Evolutionary conservation across 169 alveolate genomes (phyloP).

Genomic region (Plasmodium ovale): DNA sequence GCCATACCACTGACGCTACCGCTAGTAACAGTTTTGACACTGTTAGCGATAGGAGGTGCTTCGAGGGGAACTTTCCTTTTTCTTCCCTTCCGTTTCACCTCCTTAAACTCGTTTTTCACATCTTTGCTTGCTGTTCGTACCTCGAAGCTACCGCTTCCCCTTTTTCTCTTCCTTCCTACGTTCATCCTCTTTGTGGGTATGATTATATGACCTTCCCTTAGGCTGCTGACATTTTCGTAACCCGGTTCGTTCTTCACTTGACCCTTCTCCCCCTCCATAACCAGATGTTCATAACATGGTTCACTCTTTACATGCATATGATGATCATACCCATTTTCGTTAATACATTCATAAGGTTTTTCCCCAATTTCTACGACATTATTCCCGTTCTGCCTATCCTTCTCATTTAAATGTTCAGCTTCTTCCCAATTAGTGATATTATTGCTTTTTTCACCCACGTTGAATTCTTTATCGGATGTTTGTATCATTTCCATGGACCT

Average conservation of each 20-base stretch:
- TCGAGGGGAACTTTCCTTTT: constrained; percentile 41
- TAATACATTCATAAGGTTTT: no score
- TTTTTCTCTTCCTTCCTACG: background rate
- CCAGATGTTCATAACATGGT: background rate
- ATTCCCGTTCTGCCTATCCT: background rate
- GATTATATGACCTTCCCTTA: background rate
- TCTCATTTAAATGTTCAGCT: background rate
- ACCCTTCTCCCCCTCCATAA: background rate
- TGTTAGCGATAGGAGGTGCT: background rate
- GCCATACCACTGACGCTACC: background rate
- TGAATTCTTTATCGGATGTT: background rate
- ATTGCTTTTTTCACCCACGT: background rate
- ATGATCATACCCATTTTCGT: background rate
- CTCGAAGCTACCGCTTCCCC: background rate
- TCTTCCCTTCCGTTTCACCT: constrained; percentile 44
- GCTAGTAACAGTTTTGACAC: background rate
- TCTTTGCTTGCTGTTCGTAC: background rate
- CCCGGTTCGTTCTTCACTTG: background rate
- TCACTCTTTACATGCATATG: background rate
- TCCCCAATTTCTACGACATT: background rate
- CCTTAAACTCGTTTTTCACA: constrained; percentile 11
- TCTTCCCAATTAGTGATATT: background rate
- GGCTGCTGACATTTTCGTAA: no score
- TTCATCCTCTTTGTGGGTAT: background rate
- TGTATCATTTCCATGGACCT: background rate